Evolutionary conservation across 2,329 filamentous ascomycete species (phyloP).

Genomic region (Diaporthe capsici): DNA sequence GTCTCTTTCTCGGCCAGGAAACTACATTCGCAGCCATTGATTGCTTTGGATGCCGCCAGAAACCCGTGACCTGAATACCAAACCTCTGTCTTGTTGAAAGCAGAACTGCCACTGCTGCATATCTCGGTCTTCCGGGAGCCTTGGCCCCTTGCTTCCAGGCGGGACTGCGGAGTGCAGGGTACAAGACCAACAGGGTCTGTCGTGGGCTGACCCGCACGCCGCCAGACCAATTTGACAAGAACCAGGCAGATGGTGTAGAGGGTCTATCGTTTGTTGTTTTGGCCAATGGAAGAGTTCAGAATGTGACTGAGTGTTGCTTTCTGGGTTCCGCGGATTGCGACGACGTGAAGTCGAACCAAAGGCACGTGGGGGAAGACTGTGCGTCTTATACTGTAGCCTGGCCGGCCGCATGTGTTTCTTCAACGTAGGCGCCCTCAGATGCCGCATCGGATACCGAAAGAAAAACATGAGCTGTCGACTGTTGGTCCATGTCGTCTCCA

Average conservation of each 20-base stretch:
- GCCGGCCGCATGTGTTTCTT: neutral
- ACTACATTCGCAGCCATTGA: neutral
- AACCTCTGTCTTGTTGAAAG: neutral
- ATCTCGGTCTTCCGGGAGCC: neutral
- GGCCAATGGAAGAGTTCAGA: neutral
- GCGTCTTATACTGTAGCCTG: neutral
- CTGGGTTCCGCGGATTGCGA: constrained; percentile 5
- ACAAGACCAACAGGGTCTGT: neutral
- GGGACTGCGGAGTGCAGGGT: constrained; percentile 10
- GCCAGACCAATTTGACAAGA: neutral
- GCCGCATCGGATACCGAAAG: neutral
- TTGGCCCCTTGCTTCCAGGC: constrained; percentile 6
- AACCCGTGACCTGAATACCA: neutral
- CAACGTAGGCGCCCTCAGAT: neutral
- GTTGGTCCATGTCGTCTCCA: neutral
- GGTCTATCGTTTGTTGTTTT: neutral
- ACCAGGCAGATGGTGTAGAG: neutral
- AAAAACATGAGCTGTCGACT: constrained; percentile 7
- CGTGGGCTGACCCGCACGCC: constrained; percentile 2
- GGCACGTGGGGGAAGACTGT: neutral
- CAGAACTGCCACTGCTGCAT: neutral
- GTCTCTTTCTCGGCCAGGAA: neutral
- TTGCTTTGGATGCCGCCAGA: neutral
- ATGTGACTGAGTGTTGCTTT: neutral
- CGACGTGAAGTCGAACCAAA: neutral